Percentiles rank a stretch among this genome's conserved stretches.
phyloP scores from a whole-genome alignment of 2,329 filamentous ascomycete genomes.

The Epichloe coenophiala region DNA sequence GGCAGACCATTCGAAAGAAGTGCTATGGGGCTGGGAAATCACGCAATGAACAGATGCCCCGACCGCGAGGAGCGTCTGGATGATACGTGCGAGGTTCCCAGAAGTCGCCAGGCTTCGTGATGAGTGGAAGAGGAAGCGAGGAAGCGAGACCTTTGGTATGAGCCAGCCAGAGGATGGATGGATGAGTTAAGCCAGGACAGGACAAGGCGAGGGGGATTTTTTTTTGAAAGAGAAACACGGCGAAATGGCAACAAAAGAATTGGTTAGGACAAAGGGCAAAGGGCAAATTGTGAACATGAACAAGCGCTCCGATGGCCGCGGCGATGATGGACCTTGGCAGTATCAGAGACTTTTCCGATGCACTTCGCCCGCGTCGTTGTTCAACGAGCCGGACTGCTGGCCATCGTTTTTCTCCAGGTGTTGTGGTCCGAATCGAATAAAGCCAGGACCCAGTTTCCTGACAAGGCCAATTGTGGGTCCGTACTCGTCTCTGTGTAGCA shows the following conservation, averaged over 20 bases:
- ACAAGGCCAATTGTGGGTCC: conserved; percentile 6
- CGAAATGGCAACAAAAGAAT: conserved; percentile 5
- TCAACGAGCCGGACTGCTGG: conserved; percentile 16
- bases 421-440: conserved; percentile 24
- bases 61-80: neutral
- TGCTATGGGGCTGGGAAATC: neutral
- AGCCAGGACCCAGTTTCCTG: conserved; percentile 15
- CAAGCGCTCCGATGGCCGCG: conserved; percentile 4
- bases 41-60: conserved; percentile 4
- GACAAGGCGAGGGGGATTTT: conserved; percentile 3
- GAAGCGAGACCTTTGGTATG: neutral
- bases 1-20: neutral
- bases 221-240: conserved; percentile 3
- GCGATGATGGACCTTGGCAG: conserved; percentile 10
- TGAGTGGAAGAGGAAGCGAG: conserved; percentile 2
- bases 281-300: conserved; percentile 1
- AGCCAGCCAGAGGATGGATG: conserved; percentile 2
- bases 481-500: too few species aligned
- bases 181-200: conserved; percentile 3
- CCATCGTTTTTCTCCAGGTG: conserved; percentile 24
- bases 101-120: conserved; percentile 1
- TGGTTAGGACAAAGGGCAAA: conserved; percentile 6
- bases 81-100: neutral
- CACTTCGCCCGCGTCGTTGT: conserved; percentile 2
- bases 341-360: conserved; percentile 10